These are phyloP conservation scores for Pythium angustatum DNA, from an alignment of 352 stramenopile species.

Conservation along the genomic window DNA sequence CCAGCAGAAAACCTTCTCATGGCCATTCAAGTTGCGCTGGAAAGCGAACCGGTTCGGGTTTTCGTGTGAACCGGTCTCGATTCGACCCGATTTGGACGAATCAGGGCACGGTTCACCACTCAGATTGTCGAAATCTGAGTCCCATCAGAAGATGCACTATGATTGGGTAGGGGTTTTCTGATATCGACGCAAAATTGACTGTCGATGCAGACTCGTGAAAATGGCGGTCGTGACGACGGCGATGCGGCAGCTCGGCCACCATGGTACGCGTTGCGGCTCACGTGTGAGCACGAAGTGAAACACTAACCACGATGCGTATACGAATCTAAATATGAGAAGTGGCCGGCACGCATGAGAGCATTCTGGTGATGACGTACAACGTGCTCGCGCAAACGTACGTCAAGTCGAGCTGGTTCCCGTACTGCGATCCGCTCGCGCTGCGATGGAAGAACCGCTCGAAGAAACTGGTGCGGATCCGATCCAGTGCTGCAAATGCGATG, in stretches of 20 bases:
- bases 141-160: neutral
- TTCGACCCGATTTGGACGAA: slow-evolving; percentile 27
- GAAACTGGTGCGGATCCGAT: slow-evolving; percentile 48
- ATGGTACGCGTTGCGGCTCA: too few species aligned
- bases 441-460: slow-evolving; percentile 76
- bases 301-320: too few species aligned
- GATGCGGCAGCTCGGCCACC: slow-evolving; percentile 24
- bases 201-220: neutral
- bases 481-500: too few species aligned
- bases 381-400: slow-evolving; percentile 84
- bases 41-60: slow-evolving; percentile 41
- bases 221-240: slow-evolving; percentile 15
- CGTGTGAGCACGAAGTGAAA: too few species aligned
- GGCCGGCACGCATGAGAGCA: slow-evolving; percentile 12
- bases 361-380: slow-evolving; percentile 88
- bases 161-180: slow-evolving; percentile 33
- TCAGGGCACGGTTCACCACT: slow-evolving; percentile 13
- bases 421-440: slow-evolving; percentile 60
- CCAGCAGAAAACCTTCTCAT: slow-evolving; percentile 38
- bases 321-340: too few species aligned
- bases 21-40: slow-evolving; percentile 65
- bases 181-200: too few species aligned
- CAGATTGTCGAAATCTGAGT: slow-evolving; percentile 6
- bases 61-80: slow-evolving; percentile 20
- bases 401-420: slow-evolving; percentile 77